These are phyloP conservation scores for Pterulicium gracile DNA, from an alignment of 1,284 basidiomycete genomes.

Conservation along the genomic window DNA sequence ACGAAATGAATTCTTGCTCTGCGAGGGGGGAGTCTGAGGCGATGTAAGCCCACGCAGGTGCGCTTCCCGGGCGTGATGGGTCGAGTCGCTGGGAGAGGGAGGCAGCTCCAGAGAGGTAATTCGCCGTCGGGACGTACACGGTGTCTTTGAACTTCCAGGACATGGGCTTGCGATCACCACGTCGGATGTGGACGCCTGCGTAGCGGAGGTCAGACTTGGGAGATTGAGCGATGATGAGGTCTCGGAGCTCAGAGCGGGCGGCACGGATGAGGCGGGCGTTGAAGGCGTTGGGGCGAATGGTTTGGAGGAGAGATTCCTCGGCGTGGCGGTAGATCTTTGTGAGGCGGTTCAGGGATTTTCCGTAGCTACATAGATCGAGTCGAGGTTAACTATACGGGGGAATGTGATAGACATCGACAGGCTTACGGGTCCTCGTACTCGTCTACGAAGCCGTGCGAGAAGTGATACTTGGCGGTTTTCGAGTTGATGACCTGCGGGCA, in stretches of 20 bases:
- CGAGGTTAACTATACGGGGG: slow-evolving; percentile 1
- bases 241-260: slow-evolving; percentile 36
- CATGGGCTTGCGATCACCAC: not conserved
- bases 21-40: slow-evolving; percentile 48
- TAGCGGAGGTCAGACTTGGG: slow-evolving; percentile 18
- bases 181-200: slow-evolving; percentile 4
- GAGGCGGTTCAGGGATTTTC: slow-evolving; percentile 38
- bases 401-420: slow-evolving; percentile 2
- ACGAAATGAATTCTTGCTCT: slow-evolving; percentile 26
- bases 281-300: slow-evolving; percentile 41
- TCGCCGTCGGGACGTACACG: not conserved
- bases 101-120: not conserved
- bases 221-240: slow-evolving; percentile 17
- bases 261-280: slow-evolving; percentile 35
- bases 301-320: slow-evolving; percentile 32
- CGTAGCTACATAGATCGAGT: slow-evolving; percentile 30
- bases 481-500: slow-evolving; percentile 44
- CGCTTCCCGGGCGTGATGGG: not conserved
- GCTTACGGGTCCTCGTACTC: slow-evolving; percentile 54
- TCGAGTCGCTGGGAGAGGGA: not conserved
- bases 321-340: slow-evolving; percentile 43
- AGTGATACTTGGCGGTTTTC: slow-evolving; percentile 51
- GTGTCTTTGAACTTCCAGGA: not conserved
- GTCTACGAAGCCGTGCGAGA: slow-evolving; percentile 42
- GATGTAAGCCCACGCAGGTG: slow-evolving; percentile 32